Evolutionary conservation across 345 rosid species (phyloP).

Genomic region (Angophora floribunda): DNA sequence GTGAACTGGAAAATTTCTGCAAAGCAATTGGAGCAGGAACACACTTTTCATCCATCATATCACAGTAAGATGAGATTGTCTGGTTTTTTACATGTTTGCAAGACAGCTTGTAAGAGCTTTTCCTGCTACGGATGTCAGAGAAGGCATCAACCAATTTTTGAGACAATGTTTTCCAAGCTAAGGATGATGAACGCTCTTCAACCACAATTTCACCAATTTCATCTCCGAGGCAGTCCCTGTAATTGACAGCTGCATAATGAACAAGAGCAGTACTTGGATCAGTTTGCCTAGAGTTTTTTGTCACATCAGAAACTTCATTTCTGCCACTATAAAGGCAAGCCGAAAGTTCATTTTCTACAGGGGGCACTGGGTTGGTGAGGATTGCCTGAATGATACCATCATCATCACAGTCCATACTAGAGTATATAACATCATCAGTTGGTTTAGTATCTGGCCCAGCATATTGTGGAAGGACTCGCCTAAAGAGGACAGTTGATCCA

Average conservation of each 20-base stretch:
- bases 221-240: conserved; percentile 18
- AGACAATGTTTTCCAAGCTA: conserved; percentile 71
- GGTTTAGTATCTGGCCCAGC: conserved; percentile 21
- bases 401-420: conserved; percentile 29
- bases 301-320: conserved; percentile 9
- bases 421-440: conserved; percentile 5
- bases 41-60: conserved; percentile 23
- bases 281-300: conserved; percentile 9
- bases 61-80: conserved; percentile 19
- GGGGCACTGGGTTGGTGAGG: conserved; percentile 61
- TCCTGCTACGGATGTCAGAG: conserved; percentile 25
- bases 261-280: conserved; percentile 17
- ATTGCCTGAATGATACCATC: conserved; percentile 42
- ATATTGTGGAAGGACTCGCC: conserved; percentile 17
- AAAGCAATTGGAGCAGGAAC: conserved; percentile 19
- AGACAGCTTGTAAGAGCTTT: conserved; percentile 31
- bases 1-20: conserved; percentile 58
- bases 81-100: conserved; percentile 62
- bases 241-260: conserved; percentile 7
- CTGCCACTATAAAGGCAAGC: conserved; percentile 34
- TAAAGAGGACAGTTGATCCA: conserved; percentile 48
- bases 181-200: conserved; percentile 60
- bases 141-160: conserved; percentile 53
- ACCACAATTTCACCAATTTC: conserved; percentile 71
- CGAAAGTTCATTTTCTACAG: conserved; percentile 48